Percentiles rank a stretch among this genome's conserved stretches.
Evolutionary conservation across 2,329 filamentous ascomycete genomes (phyloP).

Genomic region (Cylindrodendrum hubeiense): DNA sequence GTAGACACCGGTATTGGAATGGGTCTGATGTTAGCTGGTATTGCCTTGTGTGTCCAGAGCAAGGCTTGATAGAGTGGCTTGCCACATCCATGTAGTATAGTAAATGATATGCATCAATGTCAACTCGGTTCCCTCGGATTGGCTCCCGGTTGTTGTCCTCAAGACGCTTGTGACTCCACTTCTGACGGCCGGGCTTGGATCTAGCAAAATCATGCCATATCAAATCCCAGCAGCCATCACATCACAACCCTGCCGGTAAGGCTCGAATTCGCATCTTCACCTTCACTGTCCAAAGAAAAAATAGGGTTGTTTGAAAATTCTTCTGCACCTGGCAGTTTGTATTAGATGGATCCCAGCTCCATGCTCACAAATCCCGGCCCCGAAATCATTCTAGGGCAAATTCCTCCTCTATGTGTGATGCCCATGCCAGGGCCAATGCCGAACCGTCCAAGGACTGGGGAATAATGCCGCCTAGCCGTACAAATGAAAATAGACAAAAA

Average conservation of each 20-base stretch:
- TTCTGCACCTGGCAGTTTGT: constrained; percentile 44
- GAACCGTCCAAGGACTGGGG: constrained; percentile 10
- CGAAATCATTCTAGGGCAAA: constrained; percentile 19
- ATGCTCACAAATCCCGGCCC: constrained; percentile 16
- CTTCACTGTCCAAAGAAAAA: neutral
- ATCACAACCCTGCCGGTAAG: no score
- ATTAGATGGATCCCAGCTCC: constrained; percentile 42
- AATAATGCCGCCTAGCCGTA: neutral
- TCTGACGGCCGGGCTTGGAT: constrained; percentile 10
- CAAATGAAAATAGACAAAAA: constrained; percentile 1
- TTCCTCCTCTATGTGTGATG: constrained; percentile 32
- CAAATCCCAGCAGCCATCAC: neutral
- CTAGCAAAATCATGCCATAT: constrained; percentile 1
- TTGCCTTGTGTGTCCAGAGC: constrained; percentile 85
- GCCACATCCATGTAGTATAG: constrained; percentile 14
- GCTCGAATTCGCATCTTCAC: neutral
- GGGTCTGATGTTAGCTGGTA: constrained; percentile 81
- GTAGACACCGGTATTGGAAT: constrained; percentile 88
- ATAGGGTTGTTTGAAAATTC: constrained; percentile 23
- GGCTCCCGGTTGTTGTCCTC: constrained; percentile 28
- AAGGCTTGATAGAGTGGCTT: constrained; percentile 54
- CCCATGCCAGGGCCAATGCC: constrained; percentile 28
- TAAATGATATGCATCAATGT: constrained; percentile 27
- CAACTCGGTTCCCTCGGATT: constrained; percentile 34
- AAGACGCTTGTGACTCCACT: constrained; percentile 38